Base-by-base conservation (phyloP, 371 early-diverging fungal genomes). In the Mortierella sp. region DNA sequence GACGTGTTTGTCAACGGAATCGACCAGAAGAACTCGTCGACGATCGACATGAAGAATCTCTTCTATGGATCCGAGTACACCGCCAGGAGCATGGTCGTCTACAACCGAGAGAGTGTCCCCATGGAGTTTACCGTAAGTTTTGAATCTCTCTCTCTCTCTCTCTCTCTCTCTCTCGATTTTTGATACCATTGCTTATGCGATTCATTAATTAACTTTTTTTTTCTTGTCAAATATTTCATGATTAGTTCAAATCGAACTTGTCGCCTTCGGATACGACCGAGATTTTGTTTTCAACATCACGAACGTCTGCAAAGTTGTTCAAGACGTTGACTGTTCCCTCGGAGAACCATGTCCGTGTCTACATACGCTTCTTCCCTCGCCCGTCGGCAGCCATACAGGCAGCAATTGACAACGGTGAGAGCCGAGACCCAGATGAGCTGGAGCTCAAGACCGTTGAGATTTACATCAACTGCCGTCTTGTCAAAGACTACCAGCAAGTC, bases 401-500 rank as follows among this genome's bases (percentile, higher is more conserved):
- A 2, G 75, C 81, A 1, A 55, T 89, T 46, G 83, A 88, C 48
- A 75, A 56, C n/a, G 84, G 80, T 1, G 76, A 79, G 68, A 70
- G 71, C 70, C 82, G 80, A 3, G 89, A 87, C 70, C 87, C 84
- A 0, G 77, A 85, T 43, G 79, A 82, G 63, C 80, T 90, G 46
- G 92, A 92, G 72, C 88, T 90, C 68, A 93, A 93, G 82, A 79
- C 81, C 4, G 83, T 93, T 32, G 94, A 94, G 83, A 91, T 95
- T 14, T 91, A 91, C 74, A 90, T 95, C 76, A 93, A 94, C 78
- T 95, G 95, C 75, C 90, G 95, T 7, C 88, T 94, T n/a, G 93
- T 95, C 18, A 94, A 94, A 83, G 95, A 95, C 84, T 95, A 93
- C 77, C 95, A 94, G 81, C 93, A 93, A 58, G 90, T 89, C 16